phyloP scores from a whole-genome alignment of 1,284 basidiomycete species.

The Ganoderma boninense region DNA sequence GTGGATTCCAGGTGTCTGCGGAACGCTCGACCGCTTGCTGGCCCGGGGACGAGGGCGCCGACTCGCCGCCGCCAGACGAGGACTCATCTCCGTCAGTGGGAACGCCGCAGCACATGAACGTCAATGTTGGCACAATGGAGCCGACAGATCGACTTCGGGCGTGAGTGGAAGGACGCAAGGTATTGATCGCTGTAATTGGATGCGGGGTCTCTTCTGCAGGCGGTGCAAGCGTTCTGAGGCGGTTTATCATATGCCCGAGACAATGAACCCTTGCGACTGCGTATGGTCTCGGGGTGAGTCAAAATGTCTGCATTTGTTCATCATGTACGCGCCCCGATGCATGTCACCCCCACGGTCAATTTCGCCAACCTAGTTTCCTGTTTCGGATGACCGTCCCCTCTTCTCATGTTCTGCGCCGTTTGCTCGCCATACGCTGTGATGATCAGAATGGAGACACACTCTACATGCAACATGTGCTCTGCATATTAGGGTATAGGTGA shows the following conservation, averaged over 20 bases:
- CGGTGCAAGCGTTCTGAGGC: constrained; percentile 27
- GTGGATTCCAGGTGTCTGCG: constrained; percentile 52
- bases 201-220: constrained; percentile 20
- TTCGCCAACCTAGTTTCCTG: constrained; percentile 24
- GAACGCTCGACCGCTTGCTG: constrained; percentile 55
- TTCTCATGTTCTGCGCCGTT: constrained; percentile 14
- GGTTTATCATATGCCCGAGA: constrained; percentile 27
- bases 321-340: constrained; percentile 12
- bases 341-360: constrained; percentile 5
- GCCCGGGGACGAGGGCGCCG: constrained; percentile 36
- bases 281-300: constrained; percentile 21
- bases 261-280: constrained; percentile 17
- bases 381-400: constrained; percentile 15
- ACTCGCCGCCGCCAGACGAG: constrained; percentile 19
- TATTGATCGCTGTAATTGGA: constrained; percentile 22
- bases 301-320: constrained; percentile 15
- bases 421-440: constrained; percentile 24
- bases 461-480: constrained; percentile 16
- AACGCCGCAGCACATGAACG: constrained; percentile 32
- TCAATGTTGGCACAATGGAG: constrained; percentile 8
- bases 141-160: constrained; percentile 17
- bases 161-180: constrained; percentile 11
- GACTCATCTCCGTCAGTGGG: constrained; percentile 25
- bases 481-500: constrained; percentile 25
- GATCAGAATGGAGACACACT: constrained; percentile 27